phyloP scores from a whole-genome alignment of 2,329 filamentous ascomycete genomes.

The Graphium sp. region DNA sequence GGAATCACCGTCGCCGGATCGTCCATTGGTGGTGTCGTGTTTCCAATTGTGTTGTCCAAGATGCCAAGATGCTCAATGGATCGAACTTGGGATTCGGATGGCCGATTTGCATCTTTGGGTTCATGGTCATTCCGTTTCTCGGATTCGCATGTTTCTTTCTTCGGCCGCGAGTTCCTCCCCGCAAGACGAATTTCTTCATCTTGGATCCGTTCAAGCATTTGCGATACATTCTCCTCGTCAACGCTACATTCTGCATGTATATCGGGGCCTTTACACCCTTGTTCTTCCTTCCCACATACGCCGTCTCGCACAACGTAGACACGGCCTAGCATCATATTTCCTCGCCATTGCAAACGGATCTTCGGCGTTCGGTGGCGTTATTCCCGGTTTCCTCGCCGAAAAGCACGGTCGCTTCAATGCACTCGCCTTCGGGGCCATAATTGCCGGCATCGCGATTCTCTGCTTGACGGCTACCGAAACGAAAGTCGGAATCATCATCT shows the following conservation, averaged over 20 bases:
- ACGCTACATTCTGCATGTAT: conserved; percentile 36
- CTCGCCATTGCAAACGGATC: conserved; percentile 39
- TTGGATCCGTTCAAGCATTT: conserved; percentile 14
- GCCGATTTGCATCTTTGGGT: conserved; percentile 28
- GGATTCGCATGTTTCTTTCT: conserved; percentile 17
- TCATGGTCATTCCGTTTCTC: conserved; percentile 23
- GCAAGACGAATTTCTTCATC: conserved; percentile 26
- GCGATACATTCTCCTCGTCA: conserved; percentile 27
- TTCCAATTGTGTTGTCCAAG: conserved; percentile 41
- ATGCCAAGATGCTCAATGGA: conserved; percentile 36
- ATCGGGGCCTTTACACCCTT: conserved; percentile 35
- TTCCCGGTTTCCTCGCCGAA: conserved; percentile 29
- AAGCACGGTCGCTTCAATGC: conserved; percentile 26
- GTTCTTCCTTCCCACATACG: conserved; percentile 33
- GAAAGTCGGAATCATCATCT: conserved; percentile 43
- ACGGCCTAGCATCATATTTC: conserved; percentile 24
- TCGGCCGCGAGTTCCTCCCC: conserved; percentile 23
- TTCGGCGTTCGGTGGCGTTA: conserved; percentile 33
- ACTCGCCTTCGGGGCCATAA: conserved; percentile 30
- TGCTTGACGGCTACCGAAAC: conserved; percentile 26
- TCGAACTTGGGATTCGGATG: conserved; percentile 24
- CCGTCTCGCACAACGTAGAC: conserved; percentile 22
- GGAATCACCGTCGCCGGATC: conserved; percentile 36
- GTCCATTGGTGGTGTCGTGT: conserved; percentile 35
- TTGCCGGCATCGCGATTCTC: conserved; percentile 26